Evolutionary conservation across 202 grass and related monocot genomes (phyloP).

Genomic region (Eragrostis tef): DNA sequence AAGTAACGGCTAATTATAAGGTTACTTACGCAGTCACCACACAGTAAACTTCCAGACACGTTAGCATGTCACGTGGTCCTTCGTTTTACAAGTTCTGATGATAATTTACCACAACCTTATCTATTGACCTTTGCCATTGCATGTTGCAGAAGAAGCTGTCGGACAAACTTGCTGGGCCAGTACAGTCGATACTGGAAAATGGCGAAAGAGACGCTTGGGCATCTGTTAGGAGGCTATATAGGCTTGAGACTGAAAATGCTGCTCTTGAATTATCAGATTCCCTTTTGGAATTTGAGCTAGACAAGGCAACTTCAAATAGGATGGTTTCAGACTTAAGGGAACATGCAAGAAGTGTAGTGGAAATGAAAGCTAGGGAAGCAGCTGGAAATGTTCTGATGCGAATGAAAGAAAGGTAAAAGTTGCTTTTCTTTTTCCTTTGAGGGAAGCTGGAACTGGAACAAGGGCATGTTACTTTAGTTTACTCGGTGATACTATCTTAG

Average conservation of each 20-base stretch:
- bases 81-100: conserved; percentile 32
- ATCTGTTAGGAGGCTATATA: conserved; percentile 70
- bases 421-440: conserved; percentile 22
- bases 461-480: not conserved
- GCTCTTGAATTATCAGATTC: conserved; percentile 53
- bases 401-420: conserved; percentile 89
- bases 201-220: conserved; percentile 65
- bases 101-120: conserved; percentile 17
- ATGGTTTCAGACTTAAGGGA: conserved; percentile 67
- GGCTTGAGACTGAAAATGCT: conserved; percentile 61
- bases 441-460: not conserved
- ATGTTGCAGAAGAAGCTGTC: conserved; percentile 64
- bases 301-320: conserved; percentile 51
- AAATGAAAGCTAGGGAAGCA: conserved; percentile 82
- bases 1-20: conserved; percentile 73
- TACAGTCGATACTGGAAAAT: conserved; percentile 72
- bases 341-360: conserved; percentile 65
- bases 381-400: conserved; percentile 69
- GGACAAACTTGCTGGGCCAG: conserved; percentile 68
- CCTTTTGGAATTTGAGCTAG: conserved; percentile 74
- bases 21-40: conserved; percentile 42
- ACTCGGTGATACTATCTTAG: not conserved
- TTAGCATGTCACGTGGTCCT: conserved; percentile 9
- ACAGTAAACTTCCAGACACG: conserved; percentile 11
- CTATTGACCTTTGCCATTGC: conserved; percentile 21